Evolutionary conservation across 2,329 filamentous ascomycete genomes (phyloP), one percentile per base, ranked within the genome.

Genomic region (Fusarium mangiferae): DNA sequence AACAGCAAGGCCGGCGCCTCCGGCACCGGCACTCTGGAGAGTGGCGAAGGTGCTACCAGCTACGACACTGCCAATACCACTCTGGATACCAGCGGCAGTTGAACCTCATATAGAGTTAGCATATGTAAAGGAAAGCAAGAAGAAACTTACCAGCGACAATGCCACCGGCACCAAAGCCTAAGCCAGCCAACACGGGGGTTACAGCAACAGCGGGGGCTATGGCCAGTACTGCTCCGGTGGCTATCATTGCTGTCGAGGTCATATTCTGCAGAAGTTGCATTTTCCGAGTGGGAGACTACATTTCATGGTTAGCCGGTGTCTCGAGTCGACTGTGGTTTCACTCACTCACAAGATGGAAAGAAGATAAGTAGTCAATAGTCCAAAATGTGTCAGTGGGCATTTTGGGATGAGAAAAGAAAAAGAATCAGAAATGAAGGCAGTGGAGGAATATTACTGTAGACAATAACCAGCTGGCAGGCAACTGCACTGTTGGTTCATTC

Each of bases 11-110:
- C 79, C 79, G 17, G 73, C 78, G 2, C 82, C 82, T 0, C 77
- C 80, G 6, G 70, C 72, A 0, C 62, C 82, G 1, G 80, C 82
- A 46, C 80, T 82, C 71, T 82, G 78, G 0, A 82, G 70, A 6
- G 60, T 76, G 4, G 82, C 78, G 28, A 83, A 82, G 2, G 73
- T 0, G 11, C 77, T 70, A 0, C 66, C 58, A 1, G 74, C 75
- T 1, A 24, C 72, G 8, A 82, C 78, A 28, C 72, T 81, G 3
- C 81, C 81, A 1, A 81, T 78, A 3, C 44, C 38, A 15, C 73
- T 73, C n/a, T 83, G 81, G 0, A 74, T 45, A 1, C 48, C 64
- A 3, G 80, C 72, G 2, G 80, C 80, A 17, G 68, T 2, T 6
- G 79, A 77, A 3, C 75, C 80, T 46, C 9, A 46, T 18, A 26